phyloP scores from a whole-genome alignment of 23 red algal genomes.

The Chondrus crispus region DNA sequence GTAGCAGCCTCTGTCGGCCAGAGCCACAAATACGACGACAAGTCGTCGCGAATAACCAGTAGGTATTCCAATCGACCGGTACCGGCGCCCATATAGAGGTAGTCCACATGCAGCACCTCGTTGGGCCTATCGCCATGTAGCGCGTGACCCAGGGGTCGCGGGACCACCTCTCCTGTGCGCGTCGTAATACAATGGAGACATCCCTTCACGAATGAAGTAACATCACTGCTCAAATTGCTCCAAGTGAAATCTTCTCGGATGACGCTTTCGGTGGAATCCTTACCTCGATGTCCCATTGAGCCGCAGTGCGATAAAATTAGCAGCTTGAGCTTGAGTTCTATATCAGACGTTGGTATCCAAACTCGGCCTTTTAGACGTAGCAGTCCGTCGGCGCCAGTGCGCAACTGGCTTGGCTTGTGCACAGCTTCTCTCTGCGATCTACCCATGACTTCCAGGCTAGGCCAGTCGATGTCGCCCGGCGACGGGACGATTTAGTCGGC shows the following conservation, averaged over 20 bases:
- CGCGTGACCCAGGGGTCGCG: not conserved
- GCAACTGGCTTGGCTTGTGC: not conserved
- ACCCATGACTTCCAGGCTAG: not conserved
- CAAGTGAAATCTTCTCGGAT: slow-evolving; percentile 12
- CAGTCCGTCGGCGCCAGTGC: not conserved
- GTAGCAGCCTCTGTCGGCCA: not conserved
- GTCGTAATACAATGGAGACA: slow-evolving; percentile 8
- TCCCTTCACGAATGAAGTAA: not conserved
- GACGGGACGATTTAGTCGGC: not conserved
- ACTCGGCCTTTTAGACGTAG: not conserved
- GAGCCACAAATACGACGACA: slow-evolving; percentile 7
- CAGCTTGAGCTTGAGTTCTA: not conserved
- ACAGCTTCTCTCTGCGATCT: not conserved
- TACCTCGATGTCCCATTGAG: slow-evolving; percentile 1
- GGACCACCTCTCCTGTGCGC: not conserved
- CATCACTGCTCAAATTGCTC: not conserved
- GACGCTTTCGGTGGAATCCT: not conserved
- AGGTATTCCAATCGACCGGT: not conserved
- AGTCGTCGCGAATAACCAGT: slow-evolving; percentile 7
- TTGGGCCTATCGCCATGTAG: not conserved
- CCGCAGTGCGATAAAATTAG: slow-evolving; percentile 15
- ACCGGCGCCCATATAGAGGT: slow-evolving; percentile 14
- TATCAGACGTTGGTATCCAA: not conserved
- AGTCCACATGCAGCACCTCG: too few relatives aligned
- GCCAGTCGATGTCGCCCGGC: not conserved